Base-by-base conservation (phyloP, 257 asterid species). In the Plectranthus barbatus region DNA sequence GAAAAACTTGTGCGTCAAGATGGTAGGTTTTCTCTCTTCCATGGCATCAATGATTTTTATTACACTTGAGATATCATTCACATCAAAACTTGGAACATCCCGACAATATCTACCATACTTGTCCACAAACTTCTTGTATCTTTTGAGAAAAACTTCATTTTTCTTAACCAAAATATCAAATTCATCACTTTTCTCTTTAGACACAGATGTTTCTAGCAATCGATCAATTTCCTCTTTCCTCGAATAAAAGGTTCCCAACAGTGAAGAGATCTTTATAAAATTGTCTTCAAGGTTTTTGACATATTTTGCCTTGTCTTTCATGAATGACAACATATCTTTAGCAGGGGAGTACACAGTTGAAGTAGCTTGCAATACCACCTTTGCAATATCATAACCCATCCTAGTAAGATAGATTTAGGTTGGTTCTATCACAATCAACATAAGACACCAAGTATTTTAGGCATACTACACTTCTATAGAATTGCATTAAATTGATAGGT, bases 1-100 rank as follows among this genome's bases (percentile, higher is more conserved):
- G 59, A 62, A 70, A 64, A 70, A 70, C 29, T 70, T 60, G 12
- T 8, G 34, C 6, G 64, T 70, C 36, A 33, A 7, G 62, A 60
- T 62, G 58, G 74, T 61, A 2, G 73, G 73, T 19, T 68, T 57
- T 36, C 34, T 9, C 31, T 41, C 2, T 24, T 57, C 60, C 21
- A 52, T 17, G 0, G n/a, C 23, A 0, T 33, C 51, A 21, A 70
- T 52, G 21, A 53, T 23, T 7, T 1, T 31, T 13, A 12, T 19
- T 26, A 36, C 39, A 19, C 23, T 59, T 26, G 36, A 47, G 51
- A 26, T 24, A 47, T 68, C 59, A 4, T 9, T 1, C 14, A 0
- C 24, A 2, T 7, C 4, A 14, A 47, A 15, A 19, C 18, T 15
- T 6, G 68, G 56, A 46, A 69, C 56, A 29, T 69, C 31, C 20